Evolutionary conservation across 2,329 filamentous ascomycete species (phyloP).

Genomic region (Hymenoscyphus salicellus): DNA sequence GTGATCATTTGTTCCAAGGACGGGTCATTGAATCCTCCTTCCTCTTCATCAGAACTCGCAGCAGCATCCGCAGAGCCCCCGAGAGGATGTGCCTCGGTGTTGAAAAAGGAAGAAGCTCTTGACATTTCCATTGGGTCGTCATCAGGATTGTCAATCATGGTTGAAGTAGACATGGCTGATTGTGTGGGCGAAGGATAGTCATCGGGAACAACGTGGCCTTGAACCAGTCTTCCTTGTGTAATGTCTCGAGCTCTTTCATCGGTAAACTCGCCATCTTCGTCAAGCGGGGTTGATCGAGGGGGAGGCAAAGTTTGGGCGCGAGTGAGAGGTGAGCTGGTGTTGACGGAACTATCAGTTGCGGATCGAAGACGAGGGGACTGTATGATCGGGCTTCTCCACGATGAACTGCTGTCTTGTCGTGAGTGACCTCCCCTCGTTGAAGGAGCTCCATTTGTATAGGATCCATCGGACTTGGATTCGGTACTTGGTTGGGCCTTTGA

Average conservation of each 20-base stretch:
- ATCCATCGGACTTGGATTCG: conserved; percentile 1
- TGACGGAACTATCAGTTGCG: conserved; percentile 16
- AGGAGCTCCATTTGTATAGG: conserved; percentile 12
- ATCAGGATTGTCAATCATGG: conserved; percentile 51
- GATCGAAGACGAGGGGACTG: conserved; percentile 27
- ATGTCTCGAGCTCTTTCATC: conserved; percentile 85
- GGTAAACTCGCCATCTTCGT: conserved; percentile 36
- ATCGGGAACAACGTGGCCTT: conserved; percentile 93
- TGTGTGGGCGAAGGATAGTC: conserved; percentile 77
- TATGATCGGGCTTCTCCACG: conserved; percentile 23
- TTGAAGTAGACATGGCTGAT: conserved; percentile 63
- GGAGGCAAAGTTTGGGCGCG: conserved; percentile 25
- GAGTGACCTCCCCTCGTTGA: conserved; percentile 23
- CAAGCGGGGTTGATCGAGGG: conserved; percentile 25
- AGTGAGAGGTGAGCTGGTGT: conserved; percentile 26
- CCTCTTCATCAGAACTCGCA: conserved; percentile 86
- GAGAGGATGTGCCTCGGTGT: conserved; percentile 62
- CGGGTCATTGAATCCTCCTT: conserved; percentile 78
- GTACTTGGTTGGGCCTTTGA: conserved; percentile 16
- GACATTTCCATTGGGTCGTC: conserved; percentile 81
- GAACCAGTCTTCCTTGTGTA: conserved; percentile 83
- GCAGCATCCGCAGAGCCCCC: conserved; percentile 82
- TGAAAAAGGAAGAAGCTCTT: conserved; percentile 76
- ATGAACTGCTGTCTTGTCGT: conserved; percentile 29
- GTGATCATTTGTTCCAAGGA: conserved; percentile 93